A percentile compares a stretch with the other conserved stretches of the same genome.
Conservation (phyloP, 768 basidiomycete species). For the Mycena amicta region DNA sequence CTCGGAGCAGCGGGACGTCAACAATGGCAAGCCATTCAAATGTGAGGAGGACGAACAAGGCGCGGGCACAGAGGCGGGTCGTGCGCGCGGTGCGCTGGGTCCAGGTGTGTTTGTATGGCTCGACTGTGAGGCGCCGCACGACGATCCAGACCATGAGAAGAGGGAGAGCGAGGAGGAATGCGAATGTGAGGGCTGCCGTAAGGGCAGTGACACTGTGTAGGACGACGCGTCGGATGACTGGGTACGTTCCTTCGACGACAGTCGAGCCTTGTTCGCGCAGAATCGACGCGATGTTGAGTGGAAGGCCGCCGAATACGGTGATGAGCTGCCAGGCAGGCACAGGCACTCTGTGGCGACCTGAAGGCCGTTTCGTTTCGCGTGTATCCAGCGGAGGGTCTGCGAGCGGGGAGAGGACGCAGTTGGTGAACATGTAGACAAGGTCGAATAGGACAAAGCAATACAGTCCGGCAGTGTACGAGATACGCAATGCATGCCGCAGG, state of each 20-base stretch:
- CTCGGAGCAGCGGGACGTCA: background rate
- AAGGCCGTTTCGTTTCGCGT: background rate
- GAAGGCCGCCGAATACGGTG: background rate
- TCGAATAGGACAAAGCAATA: background rate
- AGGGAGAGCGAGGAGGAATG: background rate
- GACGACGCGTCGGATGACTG: background rate
- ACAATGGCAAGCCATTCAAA: background rate
- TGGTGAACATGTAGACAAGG: background rate
- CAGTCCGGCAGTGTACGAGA: background rate
- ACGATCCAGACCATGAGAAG: conserved; percentile 7
- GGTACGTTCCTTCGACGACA: background rate
- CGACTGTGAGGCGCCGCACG: conserved; percentile 1
- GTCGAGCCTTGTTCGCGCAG: background rate
- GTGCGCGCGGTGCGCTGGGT: background rate
- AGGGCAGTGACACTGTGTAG: background rate
- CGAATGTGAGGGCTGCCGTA: background rate
- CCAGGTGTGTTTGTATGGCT: conserved; percentile 2
- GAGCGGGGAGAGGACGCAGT: background rate
- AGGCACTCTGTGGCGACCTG: background rate
- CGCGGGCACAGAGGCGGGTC: background rate
- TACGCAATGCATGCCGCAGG: background rate
- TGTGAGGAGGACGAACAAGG: background rate
- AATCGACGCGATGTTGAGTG: background rate
- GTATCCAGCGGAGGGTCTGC: background rate
- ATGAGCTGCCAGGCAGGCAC: background rate